Evolutionary conservation across 352 stramenopile species (phyloP).

Genomic region (Globisporangium iwayamae): DNA sequence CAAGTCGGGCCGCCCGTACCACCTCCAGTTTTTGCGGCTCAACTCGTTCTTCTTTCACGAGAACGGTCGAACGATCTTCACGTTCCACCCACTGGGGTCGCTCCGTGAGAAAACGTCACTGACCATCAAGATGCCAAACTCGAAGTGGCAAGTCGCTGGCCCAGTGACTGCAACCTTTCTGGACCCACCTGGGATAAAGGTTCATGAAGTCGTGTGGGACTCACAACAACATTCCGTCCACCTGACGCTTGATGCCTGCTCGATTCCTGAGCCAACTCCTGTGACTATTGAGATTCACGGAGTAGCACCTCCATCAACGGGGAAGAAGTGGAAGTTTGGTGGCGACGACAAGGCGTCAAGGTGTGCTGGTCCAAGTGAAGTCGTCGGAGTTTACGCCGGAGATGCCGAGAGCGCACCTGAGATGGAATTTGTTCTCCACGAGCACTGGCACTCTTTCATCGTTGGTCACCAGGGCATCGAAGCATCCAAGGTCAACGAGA

Average conservation of each 20-base stretch:
- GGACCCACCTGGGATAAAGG: conserved; percentile 22
- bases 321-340: conserved; percentile 5
- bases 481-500: conserved; percentile 34
- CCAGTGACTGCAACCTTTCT: conserved; percentile 22
- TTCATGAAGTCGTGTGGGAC: conserved; percentile 44
- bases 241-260: conserved; percentile 31
- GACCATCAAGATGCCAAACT: conserved; percentile 41
- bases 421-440: conserved; percentile 42
- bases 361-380: conserved; percentile 42
- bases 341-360: conserved; percentile 1
- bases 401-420: conserved; percentile 20
- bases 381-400: conserved; percentile 28
- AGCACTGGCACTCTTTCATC: conserved; percentile 60
- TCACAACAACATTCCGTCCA: conserved; percentile 37
- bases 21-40: conserved; percentile 51
- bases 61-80: conserved; percentile 37
- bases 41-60: conserved; percentile 57
- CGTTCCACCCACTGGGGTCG: conserved; percentile 28
- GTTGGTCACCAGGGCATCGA: conserved; percentile 44
- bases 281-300: conserved; percentile 35
- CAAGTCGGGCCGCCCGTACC: conserved; percentile 33
- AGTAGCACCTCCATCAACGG: conserved; percentile 18
- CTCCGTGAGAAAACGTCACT: conserved; percentile 25
- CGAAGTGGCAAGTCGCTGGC: conserved; percentile 35
- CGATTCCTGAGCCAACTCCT: conserved; percentile 23